Evolutionary conservation across 345 rosid genomes (phyloP).

Genomic region (Acer negundo): DNA sequence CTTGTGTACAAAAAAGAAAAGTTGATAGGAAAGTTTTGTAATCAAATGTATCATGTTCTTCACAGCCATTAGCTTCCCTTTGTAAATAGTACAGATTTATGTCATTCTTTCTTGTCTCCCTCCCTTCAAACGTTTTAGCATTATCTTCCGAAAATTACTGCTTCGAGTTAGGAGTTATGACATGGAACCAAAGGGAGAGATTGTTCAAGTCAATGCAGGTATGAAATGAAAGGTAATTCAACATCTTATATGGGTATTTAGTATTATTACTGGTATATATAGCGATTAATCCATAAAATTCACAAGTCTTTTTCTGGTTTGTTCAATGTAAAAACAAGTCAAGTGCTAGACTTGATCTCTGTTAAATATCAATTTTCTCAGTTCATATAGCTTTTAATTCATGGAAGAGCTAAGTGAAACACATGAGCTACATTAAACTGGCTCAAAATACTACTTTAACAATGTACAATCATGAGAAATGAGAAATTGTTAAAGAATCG

Average conservation of each 20-base stretch:
- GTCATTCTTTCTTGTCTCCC: slow-evolving; percentile 1
- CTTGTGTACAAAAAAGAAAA: slow-evolving; percentile 38
- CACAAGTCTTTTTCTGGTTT: too few species aligned
- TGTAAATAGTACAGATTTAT: slow-evolving; percentile 35
- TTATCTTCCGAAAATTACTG: neutral
- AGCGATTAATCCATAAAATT: neutral
- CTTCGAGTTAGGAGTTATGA: slow-evolving; percentile 3
- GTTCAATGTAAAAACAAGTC: too few species aligned
- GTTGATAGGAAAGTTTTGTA: slow-evolving; percentile 65
- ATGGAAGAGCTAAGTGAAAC: neutral
- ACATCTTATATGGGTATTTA: neutral
- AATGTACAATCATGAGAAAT: neutral
- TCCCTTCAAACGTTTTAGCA: neutral
- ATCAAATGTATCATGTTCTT: slow-evolving; percentile 32
- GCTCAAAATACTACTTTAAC: neutral
- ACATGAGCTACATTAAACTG: neutral
- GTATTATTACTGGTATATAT: neutral
- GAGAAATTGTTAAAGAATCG: too few species aligned
- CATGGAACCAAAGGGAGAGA: neutral
- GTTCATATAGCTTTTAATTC: too few species aligned
- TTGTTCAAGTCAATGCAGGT: neutral
- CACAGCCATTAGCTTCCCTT: slow-evolving; percentile 28
- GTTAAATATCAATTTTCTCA: too few species aligned
- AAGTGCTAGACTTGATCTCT: too few species aligned
- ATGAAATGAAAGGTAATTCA: neutral